Base-by-base conservation (phyloP, 1,284 basidiomycete genomes). In the Cerioporus squamosus region DNA sequence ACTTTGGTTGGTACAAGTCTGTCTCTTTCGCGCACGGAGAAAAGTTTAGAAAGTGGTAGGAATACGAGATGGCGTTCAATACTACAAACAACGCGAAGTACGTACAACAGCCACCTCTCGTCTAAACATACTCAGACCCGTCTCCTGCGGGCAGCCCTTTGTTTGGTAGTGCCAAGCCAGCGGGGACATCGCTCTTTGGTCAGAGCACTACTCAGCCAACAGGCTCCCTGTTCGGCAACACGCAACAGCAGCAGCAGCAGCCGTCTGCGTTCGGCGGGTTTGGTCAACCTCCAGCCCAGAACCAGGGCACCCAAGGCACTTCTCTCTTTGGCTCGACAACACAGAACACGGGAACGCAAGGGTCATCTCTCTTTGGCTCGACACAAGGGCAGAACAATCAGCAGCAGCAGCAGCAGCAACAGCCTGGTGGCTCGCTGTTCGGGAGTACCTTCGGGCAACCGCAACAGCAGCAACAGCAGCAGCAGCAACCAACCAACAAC, bases 91-190 rank as follows among this genome's bases (percentile, higher is more conserved):
- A n/a, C n/a, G n/a, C 40, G 7, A 42, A 42, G 40, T 42, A 10
- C 40, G 40, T 42, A 10, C 14, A 14, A 6, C 10, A 42, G 20
- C 40, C 6, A n/a, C n/a, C n/a, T 18, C 20, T 42, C 40, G 5
- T 42, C 20, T 12, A 18, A 10, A 3, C n/a, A 18, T 8, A n/a
- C 12, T 42, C 33, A 22, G 40, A 22, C 40, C 15, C 39, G 39
- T 9, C 15, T 23, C 18, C 17, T 26, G 24, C 23, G 24, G 24
- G 23, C 51, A 79, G 77, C 53, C 57, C 72, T 20, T 68, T 79
- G 22, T 76, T 76, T 42, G 80, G 79, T 50, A 72, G 78, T 51
- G 72, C 75, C 36, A 78, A 78, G 59, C 72, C 78, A 18, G 64
- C 63, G n/a, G 67, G 61, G n/a, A n/a, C n/a, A 29, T 59, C 55